Evolutionary conservation across 2,329 filamentous ascomycete species (phyloP), one percentile per base, ranked within the genome.

Genomic region (Alternaria consortialis): DNA sequence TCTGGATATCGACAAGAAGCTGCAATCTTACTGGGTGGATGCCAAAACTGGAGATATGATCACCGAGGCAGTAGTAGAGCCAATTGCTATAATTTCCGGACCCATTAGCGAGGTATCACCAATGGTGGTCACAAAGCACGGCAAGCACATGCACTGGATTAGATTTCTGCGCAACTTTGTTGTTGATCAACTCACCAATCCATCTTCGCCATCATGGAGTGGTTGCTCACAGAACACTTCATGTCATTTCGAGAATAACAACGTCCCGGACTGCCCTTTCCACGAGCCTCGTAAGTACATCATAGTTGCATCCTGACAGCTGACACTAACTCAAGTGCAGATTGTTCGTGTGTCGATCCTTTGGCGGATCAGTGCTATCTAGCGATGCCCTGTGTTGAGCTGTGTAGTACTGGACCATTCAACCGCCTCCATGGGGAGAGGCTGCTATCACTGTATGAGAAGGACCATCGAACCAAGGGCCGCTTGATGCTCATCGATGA

Each of bases 401-500:
- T 46, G 3, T 64, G 32, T 43, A 44, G 50, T 11, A 56, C 56
- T 6, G 72, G 72, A 3, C 72, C 72, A 2, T 71, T 62, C 59
- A 74, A 73, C 37, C 64, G 58, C 36, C 42, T 70, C 1, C 69
- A 51, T 20, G 64, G 57, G 6, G 40, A 69, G 61, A 70, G 67
- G 51, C 50, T 75, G 7, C 17, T 73, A 17, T 32, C 50, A 1
- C 55, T 59, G 7, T 74, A 69, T 27, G 50, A 72, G 29, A 37
- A 61, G 1, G 54, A 69, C 8, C 48, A 57, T 6, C 55, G 37
- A n/a, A 69, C 65, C 15, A 66, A 66, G 44, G 64, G 56, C 12
- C 64, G 68, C 3, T 29, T 74, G 23, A 73, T 74, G 66, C 63
- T 75, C 20, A 51, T 75, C 12, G 71, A 74, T 7, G 56, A 61